A percentile compares a stretch with the other conserved stretches of the same genome.
Conservation (phyloP, 768 basidiomycete species). For the Sarcomyxa edulis region DNA sequence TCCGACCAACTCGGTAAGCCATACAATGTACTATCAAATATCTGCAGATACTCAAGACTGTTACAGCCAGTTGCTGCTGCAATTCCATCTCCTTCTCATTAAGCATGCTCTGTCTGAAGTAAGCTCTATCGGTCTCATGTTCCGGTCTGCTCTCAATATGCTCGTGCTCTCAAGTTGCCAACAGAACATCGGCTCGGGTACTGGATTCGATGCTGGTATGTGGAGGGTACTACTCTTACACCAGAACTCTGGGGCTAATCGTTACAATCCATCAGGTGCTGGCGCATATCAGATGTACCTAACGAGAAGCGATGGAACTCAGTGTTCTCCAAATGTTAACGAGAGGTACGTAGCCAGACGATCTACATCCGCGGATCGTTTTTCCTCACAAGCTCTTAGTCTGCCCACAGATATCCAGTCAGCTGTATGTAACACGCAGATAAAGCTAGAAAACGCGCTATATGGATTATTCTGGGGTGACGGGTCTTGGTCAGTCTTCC, state of each 20-base stretch:
- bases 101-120: slow-evolving; percentile 24
- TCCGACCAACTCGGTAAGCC: slow-evolving; percentile 16
- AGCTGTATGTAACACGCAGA: slow-evolving; percentile 14
- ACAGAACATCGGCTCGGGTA: slow-evolving; percentile 11
- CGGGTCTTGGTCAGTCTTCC: slow-evolving; percentile 16
- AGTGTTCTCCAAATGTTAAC: slow-evolving; percentile 16
- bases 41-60: neutral
- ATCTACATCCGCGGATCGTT: too few species aligned
- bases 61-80: slow-evolving; percentile 19
- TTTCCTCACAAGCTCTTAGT: slow-evolving; percentile 4
- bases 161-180: slow-evolving; percentile 18
- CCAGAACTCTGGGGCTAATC: too few species aligned
- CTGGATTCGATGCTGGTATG: slow-evolving; percentile 7
- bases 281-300: slow-evolving; percentile 7
- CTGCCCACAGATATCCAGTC: slow-evolving; percentile 16
- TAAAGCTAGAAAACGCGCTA: slow-evolving; percentile 16
- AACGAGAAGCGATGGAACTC: slow-evolving; percentile 7
- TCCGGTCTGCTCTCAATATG: too few species aligned
- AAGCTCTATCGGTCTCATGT: too few species aligned
- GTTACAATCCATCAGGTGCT: too few species aligned
- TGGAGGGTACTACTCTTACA: too few species aligned
- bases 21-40: neutral
- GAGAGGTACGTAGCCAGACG: slow-evolving; percentile 10
- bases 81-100: slow-evolving; percentile 20
- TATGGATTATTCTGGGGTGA: slow-evolving; percentile 14